Conservation (phyloP, 1,284 basidiomycete genomes). For the Apiotrichum veenhuisii region DNA sequence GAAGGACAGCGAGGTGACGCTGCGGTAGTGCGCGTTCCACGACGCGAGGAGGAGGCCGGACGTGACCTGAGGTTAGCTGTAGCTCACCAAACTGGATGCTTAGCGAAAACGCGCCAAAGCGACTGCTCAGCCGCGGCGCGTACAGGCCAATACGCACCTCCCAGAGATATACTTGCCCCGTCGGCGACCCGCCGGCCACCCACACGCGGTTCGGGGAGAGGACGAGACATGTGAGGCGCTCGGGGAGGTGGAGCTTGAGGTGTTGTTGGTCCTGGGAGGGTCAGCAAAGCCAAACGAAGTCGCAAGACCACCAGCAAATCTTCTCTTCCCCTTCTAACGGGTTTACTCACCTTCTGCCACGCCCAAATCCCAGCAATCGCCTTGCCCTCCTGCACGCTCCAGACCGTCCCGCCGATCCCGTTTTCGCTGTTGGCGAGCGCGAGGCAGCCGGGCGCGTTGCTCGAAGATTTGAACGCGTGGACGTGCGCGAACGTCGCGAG, state of each 20-base stretch:
- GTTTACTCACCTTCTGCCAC: constrained; percentile 49
- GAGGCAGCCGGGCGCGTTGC: constrained; percentile 32
- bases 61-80: no score
- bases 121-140: not conserved
- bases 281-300: not conserved
- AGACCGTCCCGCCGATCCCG: constrained; percentile 45
- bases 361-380: constrained; percentile 50
- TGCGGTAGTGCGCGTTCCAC: constrained; percentile 93
- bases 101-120: no score
- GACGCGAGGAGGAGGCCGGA: constrained; percentile 84
- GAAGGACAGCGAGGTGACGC: constrained; percentile 76
- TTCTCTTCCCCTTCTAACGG: not conserved
- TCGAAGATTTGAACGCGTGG: constrained; percentile 50
- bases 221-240: constrained; percentile 75
- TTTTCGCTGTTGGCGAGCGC: constrained; percentile 34
- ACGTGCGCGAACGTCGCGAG: constrained; percentile 43
- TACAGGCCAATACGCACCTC: constrained; percentile 60
- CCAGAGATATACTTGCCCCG: constrained; percentile 91
- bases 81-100: no score
- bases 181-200: constrained; percentile 79
- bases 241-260: constrained; percentile 81
- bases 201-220: constrained; percentile 68
- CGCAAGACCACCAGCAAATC: no score
- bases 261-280: constrained; percentile 72
- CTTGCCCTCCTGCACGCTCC: constrained; percentile 51